Evolutionary conservation across 2,329 filamentous ascomycete genomes (phyloP), one percentile per base, ranked within the genome.

Genomic region (Aspergillus proliferans): DNA sequence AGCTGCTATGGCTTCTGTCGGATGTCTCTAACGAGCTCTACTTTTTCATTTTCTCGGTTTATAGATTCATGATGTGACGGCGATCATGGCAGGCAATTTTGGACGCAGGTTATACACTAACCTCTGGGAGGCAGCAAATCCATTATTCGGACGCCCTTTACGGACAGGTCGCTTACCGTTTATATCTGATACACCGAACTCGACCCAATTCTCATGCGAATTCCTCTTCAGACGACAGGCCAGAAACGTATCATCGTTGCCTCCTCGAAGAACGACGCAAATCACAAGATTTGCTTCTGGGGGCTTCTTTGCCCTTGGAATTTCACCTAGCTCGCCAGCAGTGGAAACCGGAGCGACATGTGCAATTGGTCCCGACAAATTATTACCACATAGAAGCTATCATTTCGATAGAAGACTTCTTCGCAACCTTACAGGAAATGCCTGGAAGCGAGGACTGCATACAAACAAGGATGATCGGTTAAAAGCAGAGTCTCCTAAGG

Each of bases 271-370:
- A 50, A 58, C 64, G 22, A 64, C 66, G 48, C 71, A 76, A 60
- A 67, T 75, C 21, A 74, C 73, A 9, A 74, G 75, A 58, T 78
- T 79, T 59, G 76, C 78, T 30, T 81, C 79, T 1, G 76, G 79
- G 21, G 75, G 79, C 5, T 67, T 81, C 33, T 66, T 82, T 22
- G 72, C 82, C 14, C 61, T 80, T 45, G 75, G 78, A 15, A 65
- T 60, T 5, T 68, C 64, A 22, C 62, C 67, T 19, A 65, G 56
- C 30, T 66, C 62, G 9, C 48, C 63, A 34, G 62, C 62, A 15
- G 64, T 65, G 21, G 68, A 69, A 53, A 59, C 60, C 24, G 61
- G 63, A 19, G 53, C 65, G 49, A 58, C 62, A 24, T 68, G 66
- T 52, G 60, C 63, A 15, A 58, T 64, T 15, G 52, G 59, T 7